Evolutionary conservation across 441 rosid genomes (phyloP), one percentile per base, ranked within the genome.

Genomic region (Breynia disticha): DNA sequence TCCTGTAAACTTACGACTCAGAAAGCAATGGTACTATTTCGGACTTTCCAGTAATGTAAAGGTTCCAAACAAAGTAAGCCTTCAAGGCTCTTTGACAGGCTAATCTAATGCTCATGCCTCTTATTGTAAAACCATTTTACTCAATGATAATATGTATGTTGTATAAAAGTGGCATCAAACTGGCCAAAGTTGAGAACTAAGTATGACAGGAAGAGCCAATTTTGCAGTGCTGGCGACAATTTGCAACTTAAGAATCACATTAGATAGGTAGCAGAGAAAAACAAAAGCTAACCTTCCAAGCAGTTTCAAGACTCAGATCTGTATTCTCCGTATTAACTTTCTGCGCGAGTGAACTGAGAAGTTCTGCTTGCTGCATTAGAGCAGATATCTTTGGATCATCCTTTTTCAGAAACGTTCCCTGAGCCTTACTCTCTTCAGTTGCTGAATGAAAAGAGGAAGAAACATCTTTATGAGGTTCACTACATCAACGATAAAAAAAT

Each of bases 291-390:
- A 84, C 98, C 98, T 88, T 88, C 98, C 98, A 93, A 48, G 98
- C 90, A 86, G 72, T 84, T 73, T 93, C 97, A 60, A 88, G 78
- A 80, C 91, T 84, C 77, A 81, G 88, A 38, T 88, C 97, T 56
- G 90, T 76, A 70, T 79, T 79, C 59, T 88, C 97, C 41, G 71
- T 46, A 46, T 76, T 80, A 24, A 88, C 89, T 79, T 82, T 89
- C 61, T 63, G 52, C 7, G 97, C 83, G 50, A 93, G 82, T 48
- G 98, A 79, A 67, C 85, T 80, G 60, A 93, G 87, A 72, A 93
- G 80, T 68, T 86, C 95, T 14, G 95, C 86, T 77, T 93, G 98
- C 79, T 88, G 88, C 87, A 81, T 72, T 78, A 93, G 68, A 68
- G 79, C 79, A 57, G 75, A 56, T 62, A 88, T 75, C 78, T 84